Evolutionary conservation across 768 basidiomycete species (phyloP), one percentile per base, ranked within the genome.

Genomic region (Strobilomyces echinocephalus): DNA sequence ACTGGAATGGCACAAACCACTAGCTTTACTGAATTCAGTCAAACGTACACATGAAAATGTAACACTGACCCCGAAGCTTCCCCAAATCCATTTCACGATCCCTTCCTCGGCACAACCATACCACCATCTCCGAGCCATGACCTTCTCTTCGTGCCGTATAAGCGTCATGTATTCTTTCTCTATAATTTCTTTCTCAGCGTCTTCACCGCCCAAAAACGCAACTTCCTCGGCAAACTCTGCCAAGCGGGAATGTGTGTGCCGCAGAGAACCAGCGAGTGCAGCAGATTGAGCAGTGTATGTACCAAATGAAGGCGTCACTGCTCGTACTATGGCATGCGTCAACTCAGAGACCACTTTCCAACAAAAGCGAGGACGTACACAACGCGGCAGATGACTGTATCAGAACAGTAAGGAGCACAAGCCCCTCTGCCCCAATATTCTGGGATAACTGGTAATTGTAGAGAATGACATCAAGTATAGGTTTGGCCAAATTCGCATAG

Each of bases 71-170:
- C 95, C 95, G 67, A 95, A 87, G 67, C 86, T 88, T 60, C 95
- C 95, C 95, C 95, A 99, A 8, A 95, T 64, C 87, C 87, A 97
- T 72, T 99, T 98, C 63, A 97, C 87, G 41, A 99, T 85, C 2
- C 91, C 93, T 70, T 98, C 95, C 69, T 99, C 95, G 16, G 87
- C 81, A 65, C 93, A 88, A 2, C 87, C 84, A 69, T 95, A 91
- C 87, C 87, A 91, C 80, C 95, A 90, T 33, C 87, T 76, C 57
- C 88, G 84, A 26, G 79, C 73, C 60, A 95, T 75, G 2, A 95
- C 87, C 53, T 79, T 79, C 59, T 87, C 87, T 69, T 94, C 88
- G 60, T 98, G 95, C 65, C 84, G 84, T 53, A 95, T 78, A 24
- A 95, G 77, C 8, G 82, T 81, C 28, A 87, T 86, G 68, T 95